Percentiles rank a stretch among this genome's conserved stretches.
These are phyloP conservation scores for Fraxinus baroniana DNA, from an alignment of 305 asterid genomes.

Conservation along the genomic window DNA sequence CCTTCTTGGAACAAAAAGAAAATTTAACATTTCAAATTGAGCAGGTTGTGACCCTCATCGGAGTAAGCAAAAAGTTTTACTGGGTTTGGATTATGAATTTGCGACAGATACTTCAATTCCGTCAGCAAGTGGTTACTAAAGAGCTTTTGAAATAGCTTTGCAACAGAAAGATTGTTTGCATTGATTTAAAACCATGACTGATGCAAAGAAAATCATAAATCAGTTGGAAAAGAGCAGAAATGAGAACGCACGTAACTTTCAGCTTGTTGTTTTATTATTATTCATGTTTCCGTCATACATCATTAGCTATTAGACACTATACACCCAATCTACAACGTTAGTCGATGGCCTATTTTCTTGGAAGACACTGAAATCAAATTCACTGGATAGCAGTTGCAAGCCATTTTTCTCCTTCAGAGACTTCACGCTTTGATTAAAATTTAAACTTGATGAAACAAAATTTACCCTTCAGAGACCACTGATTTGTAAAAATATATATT, in stretches of 20 bases:
- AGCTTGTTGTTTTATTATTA: too few relatives aligned
- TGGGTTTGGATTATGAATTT: too few relatives aligned
- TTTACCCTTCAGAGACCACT: too few relatives aligned
- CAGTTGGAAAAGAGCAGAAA: too few relatives aligned
- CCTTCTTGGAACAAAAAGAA: neutral
- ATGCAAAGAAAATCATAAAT: too few relatives aligned
- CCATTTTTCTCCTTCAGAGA: neutral
- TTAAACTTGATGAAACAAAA: neutral
- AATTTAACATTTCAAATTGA: neutral
- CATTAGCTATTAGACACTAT: neutral
- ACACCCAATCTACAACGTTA: neutral
- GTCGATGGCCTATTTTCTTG: neutral
- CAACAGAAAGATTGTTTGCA: too few relatives aligned
- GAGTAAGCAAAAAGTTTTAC: neutral
- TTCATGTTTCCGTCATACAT: neutral
- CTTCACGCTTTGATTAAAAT: neutral
- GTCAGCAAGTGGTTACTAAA: too few relatives aligned
- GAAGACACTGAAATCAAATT: neutral
- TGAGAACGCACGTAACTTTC: neutral
- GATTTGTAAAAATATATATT: too few relatives aligned
- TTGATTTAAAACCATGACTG: too few relatives aligned
- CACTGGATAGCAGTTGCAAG: neutral
- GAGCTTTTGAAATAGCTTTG: too few relatives aligned
- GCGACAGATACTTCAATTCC: too few relatives aligned
- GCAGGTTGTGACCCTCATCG: neutral